Percentiles rank a stretch among this genome's conserved stretches.
Conservation (phyloP, 2,329 filamentous ascomycete genomes). For the Ceratocystis alfenasii region DNA sequence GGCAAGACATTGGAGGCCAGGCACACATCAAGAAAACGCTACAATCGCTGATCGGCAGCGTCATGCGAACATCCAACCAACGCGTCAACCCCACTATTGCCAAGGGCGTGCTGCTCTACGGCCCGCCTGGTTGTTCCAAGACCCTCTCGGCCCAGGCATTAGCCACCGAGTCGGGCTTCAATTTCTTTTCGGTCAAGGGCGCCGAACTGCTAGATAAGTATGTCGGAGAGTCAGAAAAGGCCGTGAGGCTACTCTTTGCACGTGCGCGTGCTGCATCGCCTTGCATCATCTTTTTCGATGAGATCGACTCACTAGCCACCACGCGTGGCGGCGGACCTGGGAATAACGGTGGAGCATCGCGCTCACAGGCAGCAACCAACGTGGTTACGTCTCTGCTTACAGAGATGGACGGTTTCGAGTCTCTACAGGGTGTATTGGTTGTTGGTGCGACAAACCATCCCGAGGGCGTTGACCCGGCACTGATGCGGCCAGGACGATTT, state of each 20-base stretch:
- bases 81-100: conserved; percentile 44
- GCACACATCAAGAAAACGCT: conserved; percentile 56
- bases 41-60: conserved; percentile 35
- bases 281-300: conserved; percentile 81
- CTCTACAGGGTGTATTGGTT: conserved; percentile 69
- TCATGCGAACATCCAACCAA: conserved; percentile 26
- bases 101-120: conserved; percentile 80
- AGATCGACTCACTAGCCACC: conserved; percentile 37
- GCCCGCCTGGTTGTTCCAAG: conserved; percentile 88
- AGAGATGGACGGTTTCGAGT: conserved; percentile 91
- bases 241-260: conserved; percentile 71
- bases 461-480: conserved; percentile 70
- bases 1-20: conserved; percentile 81
- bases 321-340: conserved; percentile 46
- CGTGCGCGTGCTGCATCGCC: conserved; percentile 76
- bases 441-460: conserved; percentile 88
- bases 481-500: conserved; percentile 76
- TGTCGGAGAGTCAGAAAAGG: conserved; percentile 84
- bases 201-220: conserved; percentile 94
- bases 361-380: conserved; percentile 50
- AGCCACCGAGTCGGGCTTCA: conserved; percentile 79
- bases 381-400: conserved; percentile 81
- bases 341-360: conserved; percentile 30
- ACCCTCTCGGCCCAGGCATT: conserved; percentile 84
- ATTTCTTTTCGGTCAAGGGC: conserved; percentile 90